phyloP scores from a whole-genome alignment of 164 flowering plant genomes.

The Tinospora cordifolia region DNA sequence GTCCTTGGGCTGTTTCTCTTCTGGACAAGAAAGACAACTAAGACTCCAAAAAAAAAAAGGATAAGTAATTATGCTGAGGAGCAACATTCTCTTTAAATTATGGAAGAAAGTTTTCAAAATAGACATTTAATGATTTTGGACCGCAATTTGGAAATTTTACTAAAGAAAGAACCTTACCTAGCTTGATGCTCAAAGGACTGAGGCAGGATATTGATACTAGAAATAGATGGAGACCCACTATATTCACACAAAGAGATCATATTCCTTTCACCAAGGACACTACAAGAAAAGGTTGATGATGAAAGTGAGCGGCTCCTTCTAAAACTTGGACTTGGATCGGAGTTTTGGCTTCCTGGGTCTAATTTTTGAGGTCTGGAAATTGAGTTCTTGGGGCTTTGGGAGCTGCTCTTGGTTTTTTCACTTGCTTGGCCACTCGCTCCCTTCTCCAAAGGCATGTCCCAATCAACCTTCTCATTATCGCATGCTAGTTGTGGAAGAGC shows the following conservation, averaged over 20 bases:
- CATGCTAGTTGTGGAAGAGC: slow-evolving; percentile 30
- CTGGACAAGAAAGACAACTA: slow-evolving; percentile 38
- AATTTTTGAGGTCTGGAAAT: slow-evolving; percentile 30
- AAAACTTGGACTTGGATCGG: slow-evolving; percentile 34
- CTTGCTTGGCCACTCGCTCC: slow-evolving; percentile 13
- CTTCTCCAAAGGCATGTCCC: slow-evolving; percentile 34
- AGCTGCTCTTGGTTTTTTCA: slow-evolving; percentile 6
- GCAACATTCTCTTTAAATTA: no score
- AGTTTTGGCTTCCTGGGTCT: slow-evolving; percentile 25
- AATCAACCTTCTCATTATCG: slow-evolving; percentile 31
- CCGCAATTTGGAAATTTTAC: neutral
- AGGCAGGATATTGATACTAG: slow-evolving; percentile 15
- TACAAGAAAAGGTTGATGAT: slow-evolving; percentile 35
- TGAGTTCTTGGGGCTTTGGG: slow-evolving; percentile 20
- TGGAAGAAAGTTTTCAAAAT: neutral
- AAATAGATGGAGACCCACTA: slow-evolving; percentile 38
- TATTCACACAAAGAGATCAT: slow-evolving; percentile 21
- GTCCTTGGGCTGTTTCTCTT: slow-evolving; percentile 40
- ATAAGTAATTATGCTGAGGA: slow-evolving; percentile 2
- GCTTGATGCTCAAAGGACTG: slow-evolving; percentile 29
- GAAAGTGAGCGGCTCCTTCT: slow-evolving; percentile 78
- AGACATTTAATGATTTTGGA: neutral
- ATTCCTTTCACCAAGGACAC: slow-evolving; percentile 25
- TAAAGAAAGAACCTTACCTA: slow-evolving; percentile 38
- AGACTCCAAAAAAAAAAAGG: slow-evolving; percentile 8